Conservation (phyloP, 2,329 filamentous ascomycete genomes). For the Hypoxylon sp. region DNA sequence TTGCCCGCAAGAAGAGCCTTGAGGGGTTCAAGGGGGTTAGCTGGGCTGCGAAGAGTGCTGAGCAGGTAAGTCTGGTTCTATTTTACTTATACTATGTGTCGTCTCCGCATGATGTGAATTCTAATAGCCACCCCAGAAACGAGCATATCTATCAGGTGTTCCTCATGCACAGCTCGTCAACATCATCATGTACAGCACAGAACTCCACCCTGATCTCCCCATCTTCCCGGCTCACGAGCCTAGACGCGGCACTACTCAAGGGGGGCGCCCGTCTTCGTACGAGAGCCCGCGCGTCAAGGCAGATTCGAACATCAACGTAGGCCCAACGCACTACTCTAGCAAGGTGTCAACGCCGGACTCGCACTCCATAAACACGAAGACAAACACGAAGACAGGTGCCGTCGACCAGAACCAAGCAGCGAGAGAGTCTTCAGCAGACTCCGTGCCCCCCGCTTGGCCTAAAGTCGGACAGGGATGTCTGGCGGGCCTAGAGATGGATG, state of each 20-base stretch:
- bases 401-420: constrained; percentile 26
- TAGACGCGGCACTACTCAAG: constrained; percentile 30
- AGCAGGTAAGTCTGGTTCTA: constrained; percentile 54
- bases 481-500: constrained; percentile 47
- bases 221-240: constrained; percentile 66
- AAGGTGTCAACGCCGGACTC: constrained; percentile 37
- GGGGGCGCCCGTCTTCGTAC: constrained; percentile 23
- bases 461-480: constrained; percentile 51
- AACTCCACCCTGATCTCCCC: constrained; percentile 73
- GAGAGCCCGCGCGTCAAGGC: constrained; percentile 27
- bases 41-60: constrained; percentile 56
- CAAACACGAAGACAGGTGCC: not conserved
- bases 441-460: constrained; percentile 52
- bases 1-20: constrained; percentile 57
- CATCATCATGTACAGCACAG: constrained; percentile 72
- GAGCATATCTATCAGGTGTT: constrained; percentile 72
- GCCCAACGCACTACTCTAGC: constrained; percentile 34
- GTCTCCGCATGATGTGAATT: not conserved
- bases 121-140: constrained; percentile 62
- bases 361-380: constrained; percentile 27
- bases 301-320: constrained; percentile 31
- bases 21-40: constrained; percentile 54
- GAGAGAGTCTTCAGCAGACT: constrained; percentile 50
- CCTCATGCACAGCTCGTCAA: constrained; percentile 73
- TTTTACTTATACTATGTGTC: not conserved